Conservation (phyloP, 108 stramenopile genomes). For the Aurantiochytrium sp. region DNA sequence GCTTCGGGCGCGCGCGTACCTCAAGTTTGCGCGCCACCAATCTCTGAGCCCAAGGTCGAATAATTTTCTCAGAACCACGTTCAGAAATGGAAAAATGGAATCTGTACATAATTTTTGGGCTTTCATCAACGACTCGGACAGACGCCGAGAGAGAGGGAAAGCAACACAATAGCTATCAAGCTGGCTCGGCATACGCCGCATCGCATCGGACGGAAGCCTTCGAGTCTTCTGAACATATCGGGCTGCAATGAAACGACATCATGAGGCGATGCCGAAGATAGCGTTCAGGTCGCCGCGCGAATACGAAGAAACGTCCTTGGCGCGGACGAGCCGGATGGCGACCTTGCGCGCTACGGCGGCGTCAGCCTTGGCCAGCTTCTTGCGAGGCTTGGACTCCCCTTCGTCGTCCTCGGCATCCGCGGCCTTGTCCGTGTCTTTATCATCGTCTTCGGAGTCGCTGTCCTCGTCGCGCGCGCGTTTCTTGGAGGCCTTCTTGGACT, state of each 20-base stretch:
- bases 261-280: conserved; percentile 27
- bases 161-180: too few species aligned
- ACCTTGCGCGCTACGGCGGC: neutral
- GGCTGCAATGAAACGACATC: neutral
- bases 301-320: conserved; percentile 20
- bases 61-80: too few species aligned
- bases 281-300: conserved; percentile 31
- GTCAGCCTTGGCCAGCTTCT: neutral
- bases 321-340: neutral
- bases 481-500: conserved; percentile 36
- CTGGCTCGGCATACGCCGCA: too few species aligned
- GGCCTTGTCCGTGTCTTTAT: neutral
- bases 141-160: too few species aligned
- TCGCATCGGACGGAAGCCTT: too few species aligned
- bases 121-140: too few species aligned
- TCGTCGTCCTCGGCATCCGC: neutral
- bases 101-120: too few species aligned
- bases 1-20: neutral
- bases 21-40: neutral
- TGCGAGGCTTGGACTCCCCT: neutral
- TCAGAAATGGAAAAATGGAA: too few species aligned
- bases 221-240: too few species aligned
- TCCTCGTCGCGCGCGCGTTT: conserved; percentile 39
- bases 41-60: too few species aligned
- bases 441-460: neutral